Percentiles rank a stretch among this genome's conserved stretches.
Conservation (phyloP, 768 basidiomycete genomes). For the Cystofilobasidium ferigula region DNA sequence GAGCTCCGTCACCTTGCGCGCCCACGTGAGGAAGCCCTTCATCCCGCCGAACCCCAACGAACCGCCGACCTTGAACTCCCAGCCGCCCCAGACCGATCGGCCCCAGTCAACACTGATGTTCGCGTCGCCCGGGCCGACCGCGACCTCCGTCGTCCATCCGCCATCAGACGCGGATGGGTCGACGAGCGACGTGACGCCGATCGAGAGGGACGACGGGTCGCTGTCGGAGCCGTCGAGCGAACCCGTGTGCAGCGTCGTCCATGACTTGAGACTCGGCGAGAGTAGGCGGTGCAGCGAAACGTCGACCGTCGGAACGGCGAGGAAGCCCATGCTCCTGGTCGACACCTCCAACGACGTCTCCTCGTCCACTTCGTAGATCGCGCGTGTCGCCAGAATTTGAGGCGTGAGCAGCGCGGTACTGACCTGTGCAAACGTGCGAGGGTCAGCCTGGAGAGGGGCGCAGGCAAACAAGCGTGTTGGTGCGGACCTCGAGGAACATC, state of each 20-base stretch:
- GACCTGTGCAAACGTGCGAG: neutral
- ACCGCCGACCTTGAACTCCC: conserved; percentile 19
- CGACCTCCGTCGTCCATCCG: conserved; percentile 17
- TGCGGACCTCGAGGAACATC: conserved; percentile 41
- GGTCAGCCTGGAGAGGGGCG: no score
- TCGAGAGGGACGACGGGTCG: conserved; percentile 26
- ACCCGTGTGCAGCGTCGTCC: conserved; percentile 31
- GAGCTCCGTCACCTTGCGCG: conserved; percentile 11
- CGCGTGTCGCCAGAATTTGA: conserved; percentile 5
- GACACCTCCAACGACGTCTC: conserved; percentile 30
- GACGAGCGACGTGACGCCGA: conserved; percentile 27
- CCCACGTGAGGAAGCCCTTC: conserved; percentile 15
- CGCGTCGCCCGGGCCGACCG: conserved; percentile 13
- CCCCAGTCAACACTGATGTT: conserved; percentile 10
- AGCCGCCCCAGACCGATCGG: conserved; percentile 1
- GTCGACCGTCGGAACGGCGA: conserved; percentile 36
- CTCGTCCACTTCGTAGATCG: conserved; percentile 20
- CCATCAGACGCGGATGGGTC: neutral
- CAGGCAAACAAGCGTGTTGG: no score
- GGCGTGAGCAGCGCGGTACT: conserved; percentile 14
- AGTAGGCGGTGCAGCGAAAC: conserved; percentile 37
- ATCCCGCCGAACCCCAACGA: neutral
- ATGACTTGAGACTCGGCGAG: conserved; percentile 37
- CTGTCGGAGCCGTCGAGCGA: conserved; percentile 15
- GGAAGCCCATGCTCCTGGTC: conserved; percentile 32